These are phyloP conservation scores for Irineochytrium annulatum DNA, from an alignment of 192 early-diverging fungal genomes.

Conservation along the genomic window DNA sequence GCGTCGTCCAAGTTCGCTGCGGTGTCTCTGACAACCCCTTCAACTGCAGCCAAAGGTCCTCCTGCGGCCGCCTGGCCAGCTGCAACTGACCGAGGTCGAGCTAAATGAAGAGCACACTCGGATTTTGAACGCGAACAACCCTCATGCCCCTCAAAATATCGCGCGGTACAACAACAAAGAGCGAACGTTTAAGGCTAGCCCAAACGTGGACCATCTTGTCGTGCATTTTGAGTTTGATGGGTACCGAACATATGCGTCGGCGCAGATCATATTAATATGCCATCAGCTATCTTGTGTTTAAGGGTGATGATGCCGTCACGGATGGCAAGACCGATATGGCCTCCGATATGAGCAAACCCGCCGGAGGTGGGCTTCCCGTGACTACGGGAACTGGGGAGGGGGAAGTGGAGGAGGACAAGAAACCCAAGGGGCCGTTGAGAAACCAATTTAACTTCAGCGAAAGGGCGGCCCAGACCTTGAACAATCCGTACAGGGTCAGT, in stretches of 20 bases:
- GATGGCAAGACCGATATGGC: slow-evolving; percentile 22
- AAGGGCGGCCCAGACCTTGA: slow-evolving; percentile 55
- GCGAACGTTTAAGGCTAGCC: slow-evolving; percentile 50
- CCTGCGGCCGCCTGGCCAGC: slow-evolving; percentile 54
- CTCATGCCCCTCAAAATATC: slow-evolving; percentile 62
- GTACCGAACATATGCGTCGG: slow-evolving; percentile 21
- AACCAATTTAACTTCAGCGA: slow-evolving; percentile 67
- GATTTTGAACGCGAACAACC: slow-evolving; percentile 65
- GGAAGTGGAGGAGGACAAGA: slow-evolving; percentile 43
- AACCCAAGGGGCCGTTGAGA: slow-evolving; percentile 38
- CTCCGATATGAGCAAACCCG: slow-evolving; percentile 6
- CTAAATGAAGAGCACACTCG: slow-evolving; percentile 59
- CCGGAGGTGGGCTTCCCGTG: background rate
- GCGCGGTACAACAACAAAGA: slow-evolving; percentile 57
- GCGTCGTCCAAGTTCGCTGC: slow-evolving; percentile 3
- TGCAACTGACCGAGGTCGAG: slow-evolving; percentile 49
- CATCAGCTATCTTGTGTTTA: slow-evolving; percentile 45
- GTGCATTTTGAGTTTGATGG: slow-evolving; percentile 66
- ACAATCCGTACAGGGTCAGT: slow-evolving; percentile 54
- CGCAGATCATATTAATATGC: slow-evolving; percentile 14
- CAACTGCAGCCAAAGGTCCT: slow-evolving; percentile 51
- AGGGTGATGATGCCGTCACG: slow-evolving; percentile 27
- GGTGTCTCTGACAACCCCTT: background rate
- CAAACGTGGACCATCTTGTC: slow-evolving; percentile 57
- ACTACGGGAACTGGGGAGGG: slow-evolving; percentile 18